Evolutionary conservation across 345 rosid species (phyloP).

Genomic region (Rhizophora mangle): DNA sequence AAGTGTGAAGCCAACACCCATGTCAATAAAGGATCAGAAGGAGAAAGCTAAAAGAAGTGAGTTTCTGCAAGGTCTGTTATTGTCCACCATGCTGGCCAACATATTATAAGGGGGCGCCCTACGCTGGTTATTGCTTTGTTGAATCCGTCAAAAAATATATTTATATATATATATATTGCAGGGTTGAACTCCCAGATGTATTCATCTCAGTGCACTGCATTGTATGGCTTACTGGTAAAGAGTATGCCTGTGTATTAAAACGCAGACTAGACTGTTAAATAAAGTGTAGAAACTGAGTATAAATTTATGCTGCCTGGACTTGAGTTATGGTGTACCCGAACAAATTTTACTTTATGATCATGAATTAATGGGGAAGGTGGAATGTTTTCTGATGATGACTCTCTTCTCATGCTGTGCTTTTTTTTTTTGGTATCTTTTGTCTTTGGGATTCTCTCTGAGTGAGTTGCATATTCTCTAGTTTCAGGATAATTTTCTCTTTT

Average conservation of each 20-base stretch:
- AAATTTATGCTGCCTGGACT: slow-evolving; percentile 28
- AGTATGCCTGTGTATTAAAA: slow-evolving; percentile 28
- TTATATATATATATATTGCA: neutral
- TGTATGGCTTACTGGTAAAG: slow-evolving; percentile 27
- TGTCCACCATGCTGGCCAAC: slow-evolving; percentile 58
- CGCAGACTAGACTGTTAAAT: slow-evolving; percentile 29
- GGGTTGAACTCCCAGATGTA: slow-evolving; percentile 5
- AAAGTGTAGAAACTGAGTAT: slow-evolving; percentile 43
- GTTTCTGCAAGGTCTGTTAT: slow-evolving; percentile 66
- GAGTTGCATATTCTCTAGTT: no score
- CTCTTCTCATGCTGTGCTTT: no score
- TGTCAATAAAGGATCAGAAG: slow-evolving; percentile 71
- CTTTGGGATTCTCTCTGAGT: no score
- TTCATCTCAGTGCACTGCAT: neutral
- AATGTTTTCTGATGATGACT: neutral
- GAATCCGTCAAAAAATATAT: neutral
- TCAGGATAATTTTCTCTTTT: no score
- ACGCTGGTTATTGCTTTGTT: slow-evolving; percentile 6
- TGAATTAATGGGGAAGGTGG: neutral
- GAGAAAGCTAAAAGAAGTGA: slow-evolving; percentile 67
- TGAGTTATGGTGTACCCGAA: slow-evolving; percentile 20
- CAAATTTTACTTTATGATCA: slow-evolving; percentile 26
- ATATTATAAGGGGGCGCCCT: slow-evolving; percentile 32
- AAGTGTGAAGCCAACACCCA: slow-evolving; percentile 42
- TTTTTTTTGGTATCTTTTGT: no score